phyloP scores from a whole-genome alignment of 2,329 filamentous ascomycete species.

The Diaporthe sp. region DNA sequence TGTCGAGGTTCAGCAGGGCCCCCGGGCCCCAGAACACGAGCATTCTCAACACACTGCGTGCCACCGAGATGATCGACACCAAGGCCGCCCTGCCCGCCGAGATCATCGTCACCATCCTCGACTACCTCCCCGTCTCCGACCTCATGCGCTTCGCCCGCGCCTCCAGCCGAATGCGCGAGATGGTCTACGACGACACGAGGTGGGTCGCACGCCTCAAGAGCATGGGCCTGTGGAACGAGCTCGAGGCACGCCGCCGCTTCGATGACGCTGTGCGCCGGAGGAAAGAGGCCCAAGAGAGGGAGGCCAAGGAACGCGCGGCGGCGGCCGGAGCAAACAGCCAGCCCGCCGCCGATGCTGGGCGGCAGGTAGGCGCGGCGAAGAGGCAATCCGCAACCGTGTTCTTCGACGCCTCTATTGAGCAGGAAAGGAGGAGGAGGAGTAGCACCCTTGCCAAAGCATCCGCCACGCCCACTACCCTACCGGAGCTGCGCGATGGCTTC shows the following conservation, averaged over 20 bases:
- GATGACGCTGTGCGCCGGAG: constrained; percentile 78
- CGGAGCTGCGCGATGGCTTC: constrained; percentile 75
- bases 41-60: constrained; percentile 83
- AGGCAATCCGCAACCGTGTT: constrained; percentile 67
- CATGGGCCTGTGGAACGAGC: constrained; percentile 94
- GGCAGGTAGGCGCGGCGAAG: constrained; percentile 29
- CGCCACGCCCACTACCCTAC: constrained; percentile 49
- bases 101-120: constrained; percentile 88
- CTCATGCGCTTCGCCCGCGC: constrained; percentile 87
- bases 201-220: constrained; percentile 90
- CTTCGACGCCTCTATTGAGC: constrained; percentile 81
- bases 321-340: constrained; percentile 44
- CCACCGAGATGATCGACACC: constrained; percentile 83
- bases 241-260: constrained; percentile 83
- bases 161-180: constrained; percentile 90
- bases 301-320: constrained; percentile 60
- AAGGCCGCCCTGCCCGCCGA: constrained; percentile 91
- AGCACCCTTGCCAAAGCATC: constrained; percentile 43
- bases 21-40: constrained; percentile 56
- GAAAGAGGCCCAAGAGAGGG: constrained; percentile 68
- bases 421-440: constrained; percentile 65
- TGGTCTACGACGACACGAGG: constrained; percentile 98
- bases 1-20: constrained; percentile 61
- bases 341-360: constrained; percentile 41
- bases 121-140: constrained; percentile 88